Conservation (phyloP, 169 alveolate genomes). For the Cryptosporidium viatorum region DNA sequence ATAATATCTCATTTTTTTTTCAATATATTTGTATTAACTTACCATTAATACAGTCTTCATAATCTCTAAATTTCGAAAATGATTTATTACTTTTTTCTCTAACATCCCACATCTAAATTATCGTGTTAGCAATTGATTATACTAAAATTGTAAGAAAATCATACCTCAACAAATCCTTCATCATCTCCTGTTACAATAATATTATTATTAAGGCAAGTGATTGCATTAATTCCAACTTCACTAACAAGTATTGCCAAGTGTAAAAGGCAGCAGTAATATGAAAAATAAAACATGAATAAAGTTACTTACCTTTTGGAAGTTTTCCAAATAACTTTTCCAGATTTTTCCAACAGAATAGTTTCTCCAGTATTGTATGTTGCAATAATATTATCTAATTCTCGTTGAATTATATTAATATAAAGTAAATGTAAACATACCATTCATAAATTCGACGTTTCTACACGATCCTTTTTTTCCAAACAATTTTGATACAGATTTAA, state of each 20-base stretch:
- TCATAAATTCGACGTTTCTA: conserved; percentile 58
- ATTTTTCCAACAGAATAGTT: conserved; percentile 1
- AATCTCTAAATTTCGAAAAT: conserved; percentile 44
- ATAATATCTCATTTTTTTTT: background rate
- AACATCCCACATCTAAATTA: conserved; percentile 48
- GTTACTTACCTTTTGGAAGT: conserved; percentile 31
- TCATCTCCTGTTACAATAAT: conserved; percentile 49
- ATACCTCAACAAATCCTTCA: conserved; percentile 60
- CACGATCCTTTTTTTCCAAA: conserved; percentile 57
- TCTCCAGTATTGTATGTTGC: conserved; percentile 65
- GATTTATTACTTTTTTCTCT: conserved; percentile 41
- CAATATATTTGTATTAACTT: background rate
- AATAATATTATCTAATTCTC: conserved; percentile 14
- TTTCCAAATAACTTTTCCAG: conserved; percentile 39
- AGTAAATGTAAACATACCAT: conserved; percentile 22
- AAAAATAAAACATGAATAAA: background rate
- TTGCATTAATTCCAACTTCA: conserved; percentile 46
- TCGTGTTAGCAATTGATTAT: background rate
- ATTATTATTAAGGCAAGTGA: conserved; percentile 1
- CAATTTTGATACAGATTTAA: conserved; percentile 25
- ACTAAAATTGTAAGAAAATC: background rate
- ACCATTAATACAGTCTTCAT: conserved; percentile 73
- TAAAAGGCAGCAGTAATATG: background rate
- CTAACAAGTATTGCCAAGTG: background rate
- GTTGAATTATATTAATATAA: background rate